A percentile compares a stretch with the other conserved stretches of the same genome.
phyloP scores from a whole-genome alignment of 176 grass and related monocot genomes.

The Zizania latifolia region DNA sequence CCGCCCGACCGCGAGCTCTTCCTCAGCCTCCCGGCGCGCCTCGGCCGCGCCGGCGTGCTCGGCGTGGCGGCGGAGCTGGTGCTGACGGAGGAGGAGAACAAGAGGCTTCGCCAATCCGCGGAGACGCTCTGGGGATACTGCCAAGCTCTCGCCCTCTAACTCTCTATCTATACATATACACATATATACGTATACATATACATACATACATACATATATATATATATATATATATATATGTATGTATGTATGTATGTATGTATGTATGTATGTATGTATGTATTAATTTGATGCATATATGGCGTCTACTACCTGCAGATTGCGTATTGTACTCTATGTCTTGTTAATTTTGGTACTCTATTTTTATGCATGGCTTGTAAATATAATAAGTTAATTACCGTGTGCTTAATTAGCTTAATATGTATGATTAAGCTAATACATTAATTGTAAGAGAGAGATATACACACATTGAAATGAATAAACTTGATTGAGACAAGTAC shows the following conservation, averaged over 20 bases:
- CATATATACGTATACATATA: too few relatives aligned
- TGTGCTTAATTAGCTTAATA: background rate
- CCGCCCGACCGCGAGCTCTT: constrained; percentile 40
- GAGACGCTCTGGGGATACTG: constrained; percentile 38
- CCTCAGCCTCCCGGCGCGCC: constrained; percentile 47
- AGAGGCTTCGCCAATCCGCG: constrained; percentile 23
- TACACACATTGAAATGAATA: background rate
- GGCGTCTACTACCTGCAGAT: too few relatives aligned
- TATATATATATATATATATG: too few relatives aligned
- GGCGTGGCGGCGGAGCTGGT: constrained; percentile 24
- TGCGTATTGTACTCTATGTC: too few relatives aligned
- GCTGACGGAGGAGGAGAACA: constrained; percentile 36
- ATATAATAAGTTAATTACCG: background rate
- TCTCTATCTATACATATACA: background rate
- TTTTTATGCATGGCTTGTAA: background rate
- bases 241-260: too few relatives aligned
- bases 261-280: too few relatives aligned
- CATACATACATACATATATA: too few relatives aligned
- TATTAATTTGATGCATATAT: too few relatives aligned
- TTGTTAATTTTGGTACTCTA: too few relatives aligned
- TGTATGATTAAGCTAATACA: background rate
- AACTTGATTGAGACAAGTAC: background rate
- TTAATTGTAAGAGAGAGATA: background rate
- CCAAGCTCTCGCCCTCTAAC: constrained; percentile 21
- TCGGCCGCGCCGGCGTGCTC: constrained; percentile 32